These are phyloP conservation scores for Beauveria caledonica DNA, from an alignment of 2,329 filamentous ascomycete genomes.

Conservation along the genomic window DNA sequence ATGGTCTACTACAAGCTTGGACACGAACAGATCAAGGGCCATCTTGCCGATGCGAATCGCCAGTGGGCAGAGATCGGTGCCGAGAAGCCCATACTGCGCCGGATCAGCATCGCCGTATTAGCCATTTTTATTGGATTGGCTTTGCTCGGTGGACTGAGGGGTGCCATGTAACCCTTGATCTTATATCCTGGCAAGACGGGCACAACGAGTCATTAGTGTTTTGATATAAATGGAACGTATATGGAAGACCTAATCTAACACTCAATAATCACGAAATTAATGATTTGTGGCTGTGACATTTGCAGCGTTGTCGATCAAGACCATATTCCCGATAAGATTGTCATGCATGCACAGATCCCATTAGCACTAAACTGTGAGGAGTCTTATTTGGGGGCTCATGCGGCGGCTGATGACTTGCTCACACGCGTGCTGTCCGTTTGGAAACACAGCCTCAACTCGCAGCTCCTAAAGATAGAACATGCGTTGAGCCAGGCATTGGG, in stretches of 20 bases:
- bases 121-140: neutral
- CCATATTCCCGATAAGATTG: neutral
- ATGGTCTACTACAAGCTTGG: conserved; percentile 76
- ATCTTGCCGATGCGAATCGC: conserved; percentile 56
- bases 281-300: neutral
- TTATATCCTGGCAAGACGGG: too few relatives aligned
- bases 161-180: neutral
- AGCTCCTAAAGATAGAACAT: conserved; percentile 8
- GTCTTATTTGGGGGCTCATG: neutral
- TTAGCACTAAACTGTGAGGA: neutral
- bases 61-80: conserved; percentile 71
- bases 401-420: neutral
- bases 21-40: conserved; percentile 66
- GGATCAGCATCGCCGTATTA: conserved; percentile 44
- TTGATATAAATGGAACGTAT: neutral
- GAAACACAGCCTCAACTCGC: neutral
- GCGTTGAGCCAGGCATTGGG: neutral
- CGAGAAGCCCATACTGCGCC: conserved; percentile 58
- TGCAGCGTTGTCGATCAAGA: neutral
- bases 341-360: neutral
- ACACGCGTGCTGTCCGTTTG: neutral
- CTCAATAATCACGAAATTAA: neutral
- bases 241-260: neutral
- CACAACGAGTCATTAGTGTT: neutral
- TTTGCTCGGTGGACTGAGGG: neutral